Evolutionary conservation across 257 asterid species (phyloP).

Genomic region (Agastache rugosa): DNA sequence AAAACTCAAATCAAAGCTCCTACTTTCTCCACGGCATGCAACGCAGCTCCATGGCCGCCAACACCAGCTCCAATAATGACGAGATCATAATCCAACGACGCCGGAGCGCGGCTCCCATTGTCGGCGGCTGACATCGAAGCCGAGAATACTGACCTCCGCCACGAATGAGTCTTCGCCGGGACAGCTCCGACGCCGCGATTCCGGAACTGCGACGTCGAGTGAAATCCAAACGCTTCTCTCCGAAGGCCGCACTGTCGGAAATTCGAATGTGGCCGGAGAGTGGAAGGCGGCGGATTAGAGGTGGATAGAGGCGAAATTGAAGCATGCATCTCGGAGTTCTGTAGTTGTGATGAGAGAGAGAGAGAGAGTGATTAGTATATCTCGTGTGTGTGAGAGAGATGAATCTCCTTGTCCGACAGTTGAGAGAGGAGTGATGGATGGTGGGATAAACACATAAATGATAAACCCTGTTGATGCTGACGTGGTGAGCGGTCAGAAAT

Average conservation of each 20-base stretch:
- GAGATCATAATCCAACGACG: conserved; percentile 50
- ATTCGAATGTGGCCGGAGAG: conserved; percentile 21
- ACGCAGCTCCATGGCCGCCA: conserved; percentile 60
- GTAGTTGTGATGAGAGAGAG: background rate
- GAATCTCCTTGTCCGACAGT: background rate
- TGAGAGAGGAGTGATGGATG: conserved; percentile 25
- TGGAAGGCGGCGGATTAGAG: conserved; percentile 29
- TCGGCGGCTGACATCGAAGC: conserved; percentile 34
- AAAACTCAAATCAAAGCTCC: conserved; percentile 16
- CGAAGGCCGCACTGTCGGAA: conserved; percentile 33
- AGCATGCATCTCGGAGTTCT: conserved; percentile 44
- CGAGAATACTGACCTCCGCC: conserved; percentile 24
- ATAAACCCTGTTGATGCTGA: conserved; percentile 34
- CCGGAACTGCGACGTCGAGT: conserved; percentile 17
- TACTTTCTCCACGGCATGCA: conserved; percentile 58
- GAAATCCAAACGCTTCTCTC: conserved; percentile 36
- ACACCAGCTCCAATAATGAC: conserved; percentile 57
- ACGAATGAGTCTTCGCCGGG: conserved; percentile 21
- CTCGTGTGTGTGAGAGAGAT: conserved; percentile 24
- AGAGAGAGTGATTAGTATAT: conserved; percentile 10
- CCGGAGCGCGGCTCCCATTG: conserved; percentile 33
- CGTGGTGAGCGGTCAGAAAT: conserved; percentile 24
- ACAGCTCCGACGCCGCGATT: conserved; percentile 23
- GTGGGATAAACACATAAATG: conserved; percentile 39
- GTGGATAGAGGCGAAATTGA: conserved; percentile 36